Evolutionary conservation across 306 rosid genomes (phyloP).

Genomic region (Echinosophora koreensis): DNA sequence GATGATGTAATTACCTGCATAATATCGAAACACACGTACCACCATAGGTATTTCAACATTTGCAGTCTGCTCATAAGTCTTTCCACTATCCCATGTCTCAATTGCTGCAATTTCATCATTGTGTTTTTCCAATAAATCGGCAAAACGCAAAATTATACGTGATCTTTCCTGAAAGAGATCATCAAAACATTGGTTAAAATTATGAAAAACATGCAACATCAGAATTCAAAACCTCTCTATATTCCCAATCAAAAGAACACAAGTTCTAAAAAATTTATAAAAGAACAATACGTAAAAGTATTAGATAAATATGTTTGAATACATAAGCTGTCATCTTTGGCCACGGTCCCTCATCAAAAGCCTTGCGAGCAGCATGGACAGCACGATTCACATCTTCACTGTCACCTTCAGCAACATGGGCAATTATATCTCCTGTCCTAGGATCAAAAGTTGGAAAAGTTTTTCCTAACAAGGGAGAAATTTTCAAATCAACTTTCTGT

Average conservation of each 20-base stretch:
- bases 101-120: slow-evolving; percentile 72
- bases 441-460: slow-evolving; percentile 79
- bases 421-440: slow-evolving; percentile 70
- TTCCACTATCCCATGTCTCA: slow-evolving; percentile 86
- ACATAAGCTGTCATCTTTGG: slow-evolving; percentile 91
- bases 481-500: background rate
- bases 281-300: background rate
- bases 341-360: slow-evolving; percentile 91
- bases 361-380: slow-evolving; percentile 77
- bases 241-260: background rate
- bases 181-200: slow-evolving; percentile 14
- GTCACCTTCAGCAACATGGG: slow-evolving; percentile 74
- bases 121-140: slow-evolving; percentile 79
- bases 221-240: background rate
- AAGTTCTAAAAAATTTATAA: background rate
- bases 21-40: slow-evolving; percentile 67
- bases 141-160: slow-evolving; percentile 63
- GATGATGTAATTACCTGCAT: slow-evolving; percentile 62
- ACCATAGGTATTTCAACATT: slow-evolving; percentile 74
- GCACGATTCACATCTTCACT: slow-evolving; percentile 71
- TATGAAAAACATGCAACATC: background rate
- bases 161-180: slow-evolving; percentile 68
- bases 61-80: slow-evolving; percentile 76
- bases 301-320: background rate
- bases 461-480: slow-evolving; percentile 59